These are phyloP conservation scores for Ascochyta lentis DNA, from an alignment of 2,329 filamentous ascomycete species.

Conservation along the genomic window DNA sequence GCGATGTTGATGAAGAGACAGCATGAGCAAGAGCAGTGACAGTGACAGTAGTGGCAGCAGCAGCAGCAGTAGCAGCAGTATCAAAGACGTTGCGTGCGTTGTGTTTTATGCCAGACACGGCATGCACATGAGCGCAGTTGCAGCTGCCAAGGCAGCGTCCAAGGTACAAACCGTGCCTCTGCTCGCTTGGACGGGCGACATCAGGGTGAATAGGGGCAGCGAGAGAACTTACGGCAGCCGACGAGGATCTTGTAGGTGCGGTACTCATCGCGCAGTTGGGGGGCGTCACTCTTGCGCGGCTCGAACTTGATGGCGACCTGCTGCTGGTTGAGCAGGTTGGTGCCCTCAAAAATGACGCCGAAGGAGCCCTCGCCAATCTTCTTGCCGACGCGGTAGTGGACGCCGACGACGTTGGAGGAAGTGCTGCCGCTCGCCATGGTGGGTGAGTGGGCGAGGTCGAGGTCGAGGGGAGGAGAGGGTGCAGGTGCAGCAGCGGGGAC, in stretches of 20 bases:
- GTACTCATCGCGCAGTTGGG: constrained; percentile 97
- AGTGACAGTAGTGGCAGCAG: no score
- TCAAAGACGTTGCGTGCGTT: neutral
- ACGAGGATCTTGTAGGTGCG: constrained; percentile 99
- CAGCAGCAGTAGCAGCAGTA: neutral
- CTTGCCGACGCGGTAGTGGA: constrained; percentile 98
- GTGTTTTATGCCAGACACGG: neutral
- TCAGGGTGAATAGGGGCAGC: constrained; percentile 16
- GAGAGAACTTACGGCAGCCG: constrained; percentile 84
- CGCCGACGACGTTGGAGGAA: constrained; percentile 96
- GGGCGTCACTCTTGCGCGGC: constrained; percentile 97
- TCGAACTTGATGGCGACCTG: constrained; percentile 99
- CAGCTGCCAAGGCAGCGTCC: constrained; percentile 14
- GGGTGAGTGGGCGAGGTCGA: constrained; percentile 9
- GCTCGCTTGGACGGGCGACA: constrained; percentile 15
- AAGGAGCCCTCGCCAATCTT: constrained; percentile 99
- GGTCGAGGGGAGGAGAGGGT: constrained; percentile 8
- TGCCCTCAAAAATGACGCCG: constrained; percentile 98
- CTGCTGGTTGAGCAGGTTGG: constrained; percentile 97
- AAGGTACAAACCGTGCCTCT: constrained; percentile 17
- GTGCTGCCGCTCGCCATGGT: constrained; percentile 86
- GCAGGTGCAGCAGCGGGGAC: constrained; percentile 15
- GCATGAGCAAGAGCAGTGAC: no score
- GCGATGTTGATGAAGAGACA: neutral
- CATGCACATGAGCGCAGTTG: constrained; percentile 1